Percentiles rank a stretch among this genome's conserved stretches.
Evolutionary conservation across 345 rosid genomes (phyloP).

Genomic region (Syzygium grande): DNA sequence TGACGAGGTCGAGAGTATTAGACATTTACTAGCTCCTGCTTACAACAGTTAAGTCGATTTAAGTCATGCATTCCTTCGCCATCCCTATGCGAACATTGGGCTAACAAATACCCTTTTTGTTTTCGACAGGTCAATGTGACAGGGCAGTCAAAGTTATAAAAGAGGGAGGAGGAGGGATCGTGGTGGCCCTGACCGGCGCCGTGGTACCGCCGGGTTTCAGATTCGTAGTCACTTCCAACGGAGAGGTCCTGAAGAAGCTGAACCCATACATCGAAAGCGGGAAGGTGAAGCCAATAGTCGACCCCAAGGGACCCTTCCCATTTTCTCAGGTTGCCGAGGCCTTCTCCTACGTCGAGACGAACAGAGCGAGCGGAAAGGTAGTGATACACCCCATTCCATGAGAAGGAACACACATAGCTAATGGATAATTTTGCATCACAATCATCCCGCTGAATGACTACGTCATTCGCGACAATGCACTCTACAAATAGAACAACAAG

Average conservation of each 20-base stretch:
- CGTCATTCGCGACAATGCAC: neutral
- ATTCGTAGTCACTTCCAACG: slow-evolving; percentile 84
- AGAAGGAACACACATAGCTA: neutral
- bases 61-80: neutral
- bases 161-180: slow-evolving; percentile 94
- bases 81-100: neutral
- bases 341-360: slow-evolving; percentile 79
- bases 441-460: neutral
- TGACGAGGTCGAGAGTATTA: neutral
- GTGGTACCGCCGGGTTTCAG: slow-evolving; percentile 87
- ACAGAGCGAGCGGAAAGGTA: slow-evolving; percentile 71
- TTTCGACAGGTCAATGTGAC: slow-evolving; percentile 74
- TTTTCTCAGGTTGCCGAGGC: slow-evolving; percentile 60
- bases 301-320: slow-evolving; percentile 82
- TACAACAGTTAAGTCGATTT: neutral
- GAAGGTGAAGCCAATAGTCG: slow-evolving; percentile 73
- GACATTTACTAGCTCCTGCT: neutral
- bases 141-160: slow-evolving; percentile 75
- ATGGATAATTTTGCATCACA: neutral
- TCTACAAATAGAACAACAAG: neutral
- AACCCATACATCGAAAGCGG: slow-evolving; percentile 83
- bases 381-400: slow-evolving; percentile 68
- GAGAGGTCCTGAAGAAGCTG: slow-evolving; percentile 70
- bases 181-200: slow-evolving; percentile 89
- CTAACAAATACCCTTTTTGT: neutral